phyloP scores from a whole-genome alignment of 1,284 basidiomycete species.

The Prillingera fragicola region DNA sequence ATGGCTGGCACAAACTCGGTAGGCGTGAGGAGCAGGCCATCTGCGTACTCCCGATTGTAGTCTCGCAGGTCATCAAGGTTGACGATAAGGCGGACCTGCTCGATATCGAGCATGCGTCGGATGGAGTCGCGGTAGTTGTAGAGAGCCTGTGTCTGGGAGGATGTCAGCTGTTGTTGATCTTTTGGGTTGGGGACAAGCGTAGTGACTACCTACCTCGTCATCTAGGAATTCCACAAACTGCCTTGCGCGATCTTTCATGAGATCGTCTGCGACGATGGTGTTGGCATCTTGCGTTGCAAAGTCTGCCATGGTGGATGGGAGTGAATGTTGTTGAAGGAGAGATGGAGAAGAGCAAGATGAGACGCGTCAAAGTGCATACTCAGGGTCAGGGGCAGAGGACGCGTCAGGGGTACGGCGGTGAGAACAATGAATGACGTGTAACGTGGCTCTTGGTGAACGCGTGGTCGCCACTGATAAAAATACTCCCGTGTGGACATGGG shows the following conservation, averaged over 20 bases:
- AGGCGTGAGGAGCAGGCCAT: slow-evolving; percentile 77
- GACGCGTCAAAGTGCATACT: neutral
- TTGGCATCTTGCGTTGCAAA: slow-evolving; percentile 33
- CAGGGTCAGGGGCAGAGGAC: neutral
- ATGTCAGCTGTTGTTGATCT: slow-evolving; percentile 1
- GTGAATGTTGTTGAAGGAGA: neutral
- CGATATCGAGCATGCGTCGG: slow-evolving; percentile 72
- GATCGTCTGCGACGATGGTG: slow-evolving; percentile 56
- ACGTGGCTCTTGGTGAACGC: too few relatives aligned
- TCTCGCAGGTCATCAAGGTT: slow-evolving; percentile 96
- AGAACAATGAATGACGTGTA: neutral
- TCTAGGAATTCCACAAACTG: slow-evolving; percentile 84
- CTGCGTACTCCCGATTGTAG: slow-evolving; percentile 71
- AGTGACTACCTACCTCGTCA: slow-evolving; percentile 60
- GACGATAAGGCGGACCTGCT: slow-evolving; percentile 84
- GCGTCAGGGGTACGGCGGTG: neutral
- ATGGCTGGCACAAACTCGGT: slow-evolving; percentile 86
- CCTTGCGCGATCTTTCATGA: slow-evolving; percentile 66
- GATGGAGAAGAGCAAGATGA: slow-evolving; percentile 1
- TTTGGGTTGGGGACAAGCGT: neutral
- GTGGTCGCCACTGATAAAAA: too few relatives aligned
- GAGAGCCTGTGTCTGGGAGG: slow-evolving; percentile 33
- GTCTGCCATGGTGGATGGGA: slow-evolving; percentile 32
- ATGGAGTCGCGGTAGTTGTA: slow-evolving; percentile 83
- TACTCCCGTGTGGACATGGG: too few relatives aligned